Base-by-base conservation (phyloP, 176 grass and related monocot species). In the Metroxylon sagu region DNA sequence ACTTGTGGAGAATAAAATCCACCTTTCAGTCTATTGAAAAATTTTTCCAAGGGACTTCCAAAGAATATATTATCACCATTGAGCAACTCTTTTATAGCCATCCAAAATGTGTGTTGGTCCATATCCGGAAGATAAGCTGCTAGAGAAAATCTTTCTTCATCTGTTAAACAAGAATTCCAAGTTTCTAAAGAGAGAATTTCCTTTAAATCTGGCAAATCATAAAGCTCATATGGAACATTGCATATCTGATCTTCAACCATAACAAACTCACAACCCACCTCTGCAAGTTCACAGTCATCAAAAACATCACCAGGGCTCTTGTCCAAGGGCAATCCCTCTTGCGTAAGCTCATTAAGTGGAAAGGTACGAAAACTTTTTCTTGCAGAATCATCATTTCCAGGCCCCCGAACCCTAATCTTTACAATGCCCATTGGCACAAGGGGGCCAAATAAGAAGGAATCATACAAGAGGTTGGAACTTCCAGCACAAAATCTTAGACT, bases 221-320 rank as follows among this genome's bases (percentile, higher is more conserved):
- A 97, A 53, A 91, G 69, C 57, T 56, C 92, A 67, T 97, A 97
- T n/a, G 92, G 92, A 54, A 91, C 35, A 78, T 66, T 88, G 59
- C 80, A 97, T 18, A 74, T 67, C 56, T 91, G 81, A 78, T 50
- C 69, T 50, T 74, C 70, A 49, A 66, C 77, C 29, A 64, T 50
- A 58, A 78, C 72, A 80, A 81, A 66, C 66, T 97, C 92, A 8
- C 84, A 91, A 50, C 82, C 79, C 48, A 72, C 72, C 52, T 91
- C 81, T 17, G 19, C 75, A 52, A 19, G 71, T 54, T 91, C 84
- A 53, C 7, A 62, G 6, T 87, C 72, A 73, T 82, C 54, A 29
- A 64, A 72, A 74, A 75, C 81, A 59, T 74, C 21, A 59, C n/a
- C 19, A 56, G 65, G 63, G 48, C 70, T 68, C 7, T 59, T 79